Conservation (phyloP, 2,329 filamentous ascomycete genomes). For the Colletotrichum tropicale region DNA sequence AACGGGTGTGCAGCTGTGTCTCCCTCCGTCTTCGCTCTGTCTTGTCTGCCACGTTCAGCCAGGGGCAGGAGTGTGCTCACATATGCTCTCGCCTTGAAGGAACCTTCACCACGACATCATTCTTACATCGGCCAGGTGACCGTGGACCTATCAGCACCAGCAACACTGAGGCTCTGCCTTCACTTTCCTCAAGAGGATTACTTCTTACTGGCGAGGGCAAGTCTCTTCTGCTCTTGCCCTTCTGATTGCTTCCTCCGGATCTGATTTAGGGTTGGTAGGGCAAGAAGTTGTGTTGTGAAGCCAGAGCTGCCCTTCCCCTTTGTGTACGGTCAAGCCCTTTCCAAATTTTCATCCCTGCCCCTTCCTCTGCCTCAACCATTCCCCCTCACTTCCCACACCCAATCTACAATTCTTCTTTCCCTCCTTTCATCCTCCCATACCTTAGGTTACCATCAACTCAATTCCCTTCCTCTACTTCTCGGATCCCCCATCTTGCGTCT, state of each 20-base stretch:
- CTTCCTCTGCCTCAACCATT: neutral
- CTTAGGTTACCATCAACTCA: neutral
- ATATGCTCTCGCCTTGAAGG: neutral
- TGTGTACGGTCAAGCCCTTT: neutral
- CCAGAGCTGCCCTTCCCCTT: neutral
- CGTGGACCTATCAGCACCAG: neutral
- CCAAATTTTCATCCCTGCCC: neutral
- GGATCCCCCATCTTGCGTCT: neutral
- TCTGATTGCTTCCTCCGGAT: neutral
- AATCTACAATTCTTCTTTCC: neutral
- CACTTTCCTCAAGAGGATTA: neutral
- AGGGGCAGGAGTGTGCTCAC: neutral
- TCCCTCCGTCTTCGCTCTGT: neutral
- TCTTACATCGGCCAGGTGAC: neutral
- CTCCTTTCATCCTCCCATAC: neutral
- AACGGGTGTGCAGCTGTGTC: neutral
- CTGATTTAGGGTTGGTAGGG: neutral
- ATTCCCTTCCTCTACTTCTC: neutral
- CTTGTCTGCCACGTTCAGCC: neutral
- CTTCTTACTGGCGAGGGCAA: neutral
- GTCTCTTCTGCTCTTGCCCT: neutral
- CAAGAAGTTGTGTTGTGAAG: neutral
- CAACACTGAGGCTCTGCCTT: neutral
- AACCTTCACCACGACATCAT: neutral
- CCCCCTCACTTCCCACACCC: neutral